A percentile compares a stretch with the other conserved stretches of the same genome.
phyloP scores from a whole-genome alignment of 177 flowering plant genomes.

The Vitis hybrid region DNA sequence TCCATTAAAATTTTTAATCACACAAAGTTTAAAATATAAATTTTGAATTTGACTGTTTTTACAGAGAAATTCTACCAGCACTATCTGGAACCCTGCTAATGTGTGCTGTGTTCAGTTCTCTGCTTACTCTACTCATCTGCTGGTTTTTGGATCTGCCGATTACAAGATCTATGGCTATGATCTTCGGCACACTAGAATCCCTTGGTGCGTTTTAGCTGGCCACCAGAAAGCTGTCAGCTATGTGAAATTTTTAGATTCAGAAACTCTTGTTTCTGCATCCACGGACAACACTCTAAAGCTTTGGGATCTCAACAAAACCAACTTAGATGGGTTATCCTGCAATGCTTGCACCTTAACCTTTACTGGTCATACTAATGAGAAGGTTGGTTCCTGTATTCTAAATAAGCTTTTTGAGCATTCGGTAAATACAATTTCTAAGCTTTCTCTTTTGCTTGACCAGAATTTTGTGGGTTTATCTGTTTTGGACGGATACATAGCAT shows the following conservation, averaged over 20 bases:
- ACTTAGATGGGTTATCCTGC: constrained; percentile 20
- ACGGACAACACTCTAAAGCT: constrained; percentile 41
- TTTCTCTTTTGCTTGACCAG: constrained; percentile 21
- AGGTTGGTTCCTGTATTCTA: constrained; percentile 21
- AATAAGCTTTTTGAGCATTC: neutral
- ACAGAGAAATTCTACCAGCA: constrained; percentile 29
- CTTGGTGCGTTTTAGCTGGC: constrained; percentile 37
- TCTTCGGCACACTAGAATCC: constrained; percentile 33
- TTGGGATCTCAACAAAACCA: constrained; percentile 37
- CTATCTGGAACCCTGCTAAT: constrained; percentile 39
- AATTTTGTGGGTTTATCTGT: constrained; percentile 48
- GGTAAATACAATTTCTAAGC: neutral
- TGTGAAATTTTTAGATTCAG: constrained; percentile 37
- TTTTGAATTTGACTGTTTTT: neutral
- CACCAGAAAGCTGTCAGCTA: constrained; percentile 43
- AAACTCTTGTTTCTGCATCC: constrained; percentile 42
- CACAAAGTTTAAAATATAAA: neutral
- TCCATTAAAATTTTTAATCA: neutral
- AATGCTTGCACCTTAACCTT: constrained; percentile 29
- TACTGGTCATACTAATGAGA: constrained; percentile 37
- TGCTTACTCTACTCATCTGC: constrained; percentile 18
- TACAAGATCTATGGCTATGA: constrained; percentile 39
- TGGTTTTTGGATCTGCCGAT: constrained; percentile 47
- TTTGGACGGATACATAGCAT: constrained; percentile 40
- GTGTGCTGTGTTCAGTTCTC: constrained; percentile 49